These are phyloP conservation scores for Vinca minor DNA, from an alignment of 257 asterid species.

Conservation along the genomic window DNA sequence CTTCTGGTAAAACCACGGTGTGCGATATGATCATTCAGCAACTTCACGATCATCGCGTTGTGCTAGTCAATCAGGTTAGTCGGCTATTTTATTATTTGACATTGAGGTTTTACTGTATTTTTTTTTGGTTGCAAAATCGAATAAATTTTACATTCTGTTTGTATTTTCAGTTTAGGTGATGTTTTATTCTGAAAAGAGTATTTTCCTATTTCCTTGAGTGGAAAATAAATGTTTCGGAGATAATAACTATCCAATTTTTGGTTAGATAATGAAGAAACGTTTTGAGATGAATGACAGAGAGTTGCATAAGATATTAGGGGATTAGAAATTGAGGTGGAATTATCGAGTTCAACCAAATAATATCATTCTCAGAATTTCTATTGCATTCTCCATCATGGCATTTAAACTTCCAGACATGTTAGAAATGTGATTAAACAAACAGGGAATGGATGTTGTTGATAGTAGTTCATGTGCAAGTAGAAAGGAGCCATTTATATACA, in stretches of 20 bases:
- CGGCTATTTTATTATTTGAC: neutral
- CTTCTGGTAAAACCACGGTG: constrained; percentile 93
- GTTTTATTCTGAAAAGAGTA: neutral
- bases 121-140: too few relatives aligned
- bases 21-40: constrained; percentile 99
- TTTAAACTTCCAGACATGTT: neutral
- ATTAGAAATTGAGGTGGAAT: neutral
- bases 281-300: neutral
- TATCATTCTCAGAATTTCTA: too few relatives aligned
- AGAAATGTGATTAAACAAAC: neutral
- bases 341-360: neutral
- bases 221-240: neutral
- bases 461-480: neutral
- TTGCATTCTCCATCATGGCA: neutral
- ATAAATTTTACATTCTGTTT: neutral
- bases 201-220: neutral
- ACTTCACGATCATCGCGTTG: constrained; percentile 97
- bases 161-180: neutral
- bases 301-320: neutral
- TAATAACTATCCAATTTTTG: neutral
- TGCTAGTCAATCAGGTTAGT: constrained; percentile 79
- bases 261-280: neutral
- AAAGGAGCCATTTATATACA: neutral
- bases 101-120: neutral
- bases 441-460: neutral